Base-by-base conservation (phyloP, 306 rosid genomes). In the Quercus glauca region DNA sequence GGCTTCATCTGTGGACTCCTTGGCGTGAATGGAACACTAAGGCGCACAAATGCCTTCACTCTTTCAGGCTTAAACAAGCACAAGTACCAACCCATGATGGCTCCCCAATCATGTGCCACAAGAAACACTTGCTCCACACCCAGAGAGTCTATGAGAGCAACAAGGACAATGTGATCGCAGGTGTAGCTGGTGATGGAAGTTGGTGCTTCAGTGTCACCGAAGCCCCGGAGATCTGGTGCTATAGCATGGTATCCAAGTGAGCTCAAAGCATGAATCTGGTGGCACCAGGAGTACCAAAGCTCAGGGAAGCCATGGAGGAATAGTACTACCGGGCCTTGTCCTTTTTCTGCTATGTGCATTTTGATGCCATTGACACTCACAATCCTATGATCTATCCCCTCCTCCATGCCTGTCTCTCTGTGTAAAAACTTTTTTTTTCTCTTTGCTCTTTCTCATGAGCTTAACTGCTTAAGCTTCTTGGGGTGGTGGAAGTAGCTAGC, bases 251-350 rank as follows among this genome's bases (percentile, higher is more conserved):
- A 85, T 1, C 85, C 85, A 4, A 10, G 58, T 31, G 71, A 20
- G 31, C 80, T 60, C 0, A 85, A 79, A 63, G 41, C 20, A 5
- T 10, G 43, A 71, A 85, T 85, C 81, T 85, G 85, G 78, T 78
- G 80, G 11, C 83, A 76, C 83, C 78, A 81, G 0, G 89, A 76
- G 76, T 85, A 81, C 86, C 85, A 85, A 14, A 85, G 76, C 20
- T 85, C 83, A 1, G 83, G 88, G 83, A 78, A 81, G 28, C 88
- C 88, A 17, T 81, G 88, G 14, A 85, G 83, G 63, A 85, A 81
- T 26, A 85, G 14, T 2, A 85, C 88, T 28, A 75, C 76, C 0
- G 79, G 85, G 15, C 88, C 88, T 21, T 71, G 9, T 17, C 86
- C 86, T 55, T 76, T 82, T 53, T 86, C 86, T 0, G 82, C 86